These are phyloP conservation scores for Astrocystis sublimbata DNA, from an alignment of 495 filamentous ascomycete genomes.

Conservation along the genomic window DNA sequence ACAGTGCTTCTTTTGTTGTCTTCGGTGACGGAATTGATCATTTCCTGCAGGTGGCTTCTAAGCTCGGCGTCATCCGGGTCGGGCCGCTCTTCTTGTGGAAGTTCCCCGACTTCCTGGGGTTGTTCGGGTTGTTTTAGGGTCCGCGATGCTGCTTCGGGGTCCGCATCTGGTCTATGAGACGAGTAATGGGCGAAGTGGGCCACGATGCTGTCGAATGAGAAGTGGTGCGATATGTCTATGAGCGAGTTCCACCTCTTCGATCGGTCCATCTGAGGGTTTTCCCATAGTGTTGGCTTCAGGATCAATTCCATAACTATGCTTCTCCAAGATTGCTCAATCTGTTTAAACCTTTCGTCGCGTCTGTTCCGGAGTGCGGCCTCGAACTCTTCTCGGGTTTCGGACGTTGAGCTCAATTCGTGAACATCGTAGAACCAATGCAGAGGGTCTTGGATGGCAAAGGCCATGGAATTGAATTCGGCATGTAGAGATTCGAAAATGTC, in stretches of 20 bases:
- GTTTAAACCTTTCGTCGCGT: constrained; percentile 1
- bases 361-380: constrained; percentile 1
- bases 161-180: background rate
- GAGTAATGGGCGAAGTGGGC: constrained; percentile 1
- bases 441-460: constrained; percentile 4
- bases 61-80: constrained; percentile 64
- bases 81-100: constrained; percentile 63
- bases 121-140: background rate
- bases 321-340: background rate
- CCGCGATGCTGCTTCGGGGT: background rate
- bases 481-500: background rate
- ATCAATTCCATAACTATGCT: background rate
- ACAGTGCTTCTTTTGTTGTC: constrained; percentile 80
- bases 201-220: constrained; percentile 1
- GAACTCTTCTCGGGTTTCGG: constrained; percentile 5
- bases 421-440: background rate
- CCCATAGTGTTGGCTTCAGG: background rate
- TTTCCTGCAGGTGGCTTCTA: constrained; percentile 77
- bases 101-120: background rate
- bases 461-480: constrained; percentile 3
- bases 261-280: background rate
- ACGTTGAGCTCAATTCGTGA: background rate
- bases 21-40: constrained; percentile 90
- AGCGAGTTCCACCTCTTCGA: background rate
- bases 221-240: background rate